A percentile compares a stretch with the other conserved stretches of the same genome.
phyloP scores from a whole-genome alignment of 2,329 filamentous ascomycete genomes.

The Botryotinia globosa region DNA sequence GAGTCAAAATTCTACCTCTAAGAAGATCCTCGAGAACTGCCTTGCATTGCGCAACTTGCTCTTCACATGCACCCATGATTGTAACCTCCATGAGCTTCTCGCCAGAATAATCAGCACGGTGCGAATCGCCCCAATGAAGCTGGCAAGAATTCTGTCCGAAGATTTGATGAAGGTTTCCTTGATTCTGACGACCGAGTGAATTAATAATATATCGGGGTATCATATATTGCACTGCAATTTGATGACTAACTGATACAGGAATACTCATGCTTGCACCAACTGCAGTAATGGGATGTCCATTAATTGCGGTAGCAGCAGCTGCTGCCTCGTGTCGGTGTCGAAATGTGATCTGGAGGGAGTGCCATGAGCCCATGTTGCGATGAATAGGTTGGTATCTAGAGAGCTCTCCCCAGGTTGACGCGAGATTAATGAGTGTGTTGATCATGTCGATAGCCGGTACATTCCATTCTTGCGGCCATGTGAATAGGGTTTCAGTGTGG shows the following conservation, averaged over 20 bases:
- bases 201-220: background rate
- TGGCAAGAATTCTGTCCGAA: background rate
- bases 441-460: background rate
- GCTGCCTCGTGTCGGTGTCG: background rate
- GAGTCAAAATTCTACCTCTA: background rate
- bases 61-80: background rate
- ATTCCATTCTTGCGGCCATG: background rate
- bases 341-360: background rate
- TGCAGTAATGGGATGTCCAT: background rate
- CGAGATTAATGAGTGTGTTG: background rate
- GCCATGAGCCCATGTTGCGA: background rate
- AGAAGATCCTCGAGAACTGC: background rate
- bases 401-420: background rate
- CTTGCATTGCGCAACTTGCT: background rate
- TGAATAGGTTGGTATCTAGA: background rate
- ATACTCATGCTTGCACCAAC: background rate
- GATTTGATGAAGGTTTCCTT: background rate
- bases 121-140: background rate
- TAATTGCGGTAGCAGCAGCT: background rate
- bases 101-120: background rate
- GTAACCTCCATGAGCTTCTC: background rate
- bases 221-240: background rate
- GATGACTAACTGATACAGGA: background rate
- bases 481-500: background rate
- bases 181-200: background rate